Base-by-base conservation (phyloP, 129 eudicot genomes). In the Centella asiatica region DNA sequence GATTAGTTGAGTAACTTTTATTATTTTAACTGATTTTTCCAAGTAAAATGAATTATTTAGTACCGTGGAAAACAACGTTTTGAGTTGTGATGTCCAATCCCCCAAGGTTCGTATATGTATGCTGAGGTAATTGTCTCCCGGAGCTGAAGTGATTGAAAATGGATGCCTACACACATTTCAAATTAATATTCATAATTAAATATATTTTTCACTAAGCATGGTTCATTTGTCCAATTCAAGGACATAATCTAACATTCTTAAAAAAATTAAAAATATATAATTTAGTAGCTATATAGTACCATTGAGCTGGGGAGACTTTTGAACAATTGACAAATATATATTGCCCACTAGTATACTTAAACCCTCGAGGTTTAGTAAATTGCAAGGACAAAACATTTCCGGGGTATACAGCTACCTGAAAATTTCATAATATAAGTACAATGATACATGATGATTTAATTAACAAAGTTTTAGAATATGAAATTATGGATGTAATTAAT, bases 141-240 rank as follows among this genome's bases (percentile, higher is more conserved):
- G 93, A 49, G 93, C 80, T 6, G 93, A 85, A 66, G 93, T 85
- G 6, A 85, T 72, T 2, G 93, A 85, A 76, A 85, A 85, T 19
- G 93, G 94, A 63, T 85, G 88, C 88, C 88, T 78, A 44, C 31
- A 57, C 29, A 59, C 14, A 50, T 20, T 13, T 15, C 6, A n/a
- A 10, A 68, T 60, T 8, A 32, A 25, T 17, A 0, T 42, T 31
- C 28, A 1, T 51, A 62, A 53, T 50, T 52, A 52, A 56, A 47
- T 13, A 45, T 57, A 42, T 15, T 22, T 6, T 48, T 18, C 15
- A 7, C 15, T 6, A 19, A 14, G 27, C 2, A 55, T 4, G 15
- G 14, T 2, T 15, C 0, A 31, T 32, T 18, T 15, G 15, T 40
- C 2, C 15, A 60, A 60, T 17, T 25, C 34, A 7, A 34, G 46